Percentiles rank a stretch among this genome's conserved stretches.
These are phyloP conservation scores for Niebla homalea DNA, from an alignment of 495 filamentous ascomycete species.

Conservation along the genomic window DNA sequence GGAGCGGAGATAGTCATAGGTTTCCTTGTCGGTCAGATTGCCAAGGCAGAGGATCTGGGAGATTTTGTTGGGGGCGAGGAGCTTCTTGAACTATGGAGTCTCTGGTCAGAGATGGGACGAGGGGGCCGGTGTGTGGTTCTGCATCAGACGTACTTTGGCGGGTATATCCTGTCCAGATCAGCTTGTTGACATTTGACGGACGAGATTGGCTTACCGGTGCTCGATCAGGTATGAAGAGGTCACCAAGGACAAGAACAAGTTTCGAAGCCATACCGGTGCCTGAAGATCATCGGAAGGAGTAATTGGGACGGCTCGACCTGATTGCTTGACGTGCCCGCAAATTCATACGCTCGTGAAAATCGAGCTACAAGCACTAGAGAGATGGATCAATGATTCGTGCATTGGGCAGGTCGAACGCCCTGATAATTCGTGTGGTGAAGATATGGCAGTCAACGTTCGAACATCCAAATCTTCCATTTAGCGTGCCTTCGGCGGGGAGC, in stretches of 20 bases:
- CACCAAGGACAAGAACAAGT: conserved; percentile 83
- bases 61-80: conserved; percentile 95
- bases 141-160: conserved; percentile 52
- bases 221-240: conserved; percentile 95
- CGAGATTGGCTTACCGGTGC: conserved; percentile 45
- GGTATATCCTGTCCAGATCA: conserved; percentile 62
- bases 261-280: conserved; percentile 53
- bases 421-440: no score
- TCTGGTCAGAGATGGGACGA: conserved; percentile 1
- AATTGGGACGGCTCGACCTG: not conserved
- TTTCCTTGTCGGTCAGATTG: conserved; percentile 88
- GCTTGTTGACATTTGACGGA: not conserved
- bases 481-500: no score
- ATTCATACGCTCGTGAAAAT: no score
- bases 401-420: no score
- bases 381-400: no score
- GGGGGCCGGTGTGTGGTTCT: conserved; percentile 1
- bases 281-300: conserved; percentile 1
- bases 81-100: conserved; percentile 75
- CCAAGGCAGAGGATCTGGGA: conserved; percentile 93
- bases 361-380: no score
- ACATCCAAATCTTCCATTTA: no score
- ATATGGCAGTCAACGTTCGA: no score
- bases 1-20: conserved; percentile 85
- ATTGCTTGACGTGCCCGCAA: not conserved